Evolutionary conservation across 129 eudicot genomes (phyloP).

Genomic region (Ambrosia artemisiifolia): DNA sequence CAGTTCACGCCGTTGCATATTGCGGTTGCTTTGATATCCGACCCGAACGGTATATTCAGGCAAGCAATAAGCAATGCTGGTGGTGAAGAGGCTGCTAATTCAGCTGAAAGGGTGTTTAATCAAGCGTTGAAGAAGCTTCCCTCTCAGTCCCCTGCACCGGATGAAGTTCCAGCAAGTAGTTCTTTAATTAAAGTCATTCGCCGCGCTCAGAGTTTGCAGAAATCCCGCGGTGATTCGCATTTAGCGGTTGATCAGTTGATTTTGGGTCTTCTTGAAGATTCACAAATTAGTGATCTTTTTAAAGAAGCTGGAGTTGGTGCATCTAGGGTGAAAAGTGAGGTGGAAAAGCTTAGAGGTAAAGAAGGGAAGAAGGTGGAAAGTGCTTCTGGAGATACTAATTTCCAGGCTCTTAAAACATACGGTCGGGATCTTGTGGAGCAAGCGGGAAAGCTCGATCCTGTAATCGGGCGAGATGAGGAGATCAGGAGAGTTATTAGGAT

Average conservation of each 20-base stretch:
- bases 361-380: slow-evolving; percentile 93
- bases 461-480: slow-evolving; percentile 92
- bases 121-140: slow-evolving; percentile 79
- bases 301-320: slow-evolving; percentile 81
- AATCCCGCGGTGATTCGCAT: slow-evolving; percentile 75
- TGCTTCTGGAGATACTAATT: slow-evolving; percentile 81
- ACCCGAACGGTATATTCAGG: slow-evolving; percentile 65
- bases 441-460: slow-evolving; percentile 95
- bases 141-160: slow-evolving; percentile 87
- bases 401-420: slow-evolving; percentile 82
- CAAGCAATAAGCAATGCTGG: slow-evolving; percentile 71
- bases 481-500: slow-evolving; percentile 80
- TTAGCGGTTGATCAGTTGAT: slow-evolving; percentile 86
- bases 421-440: slow-evolving; percentile 94
- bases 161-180: slow-evolving; percentile 72
- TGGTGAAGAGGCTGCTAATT: slow-evolving; percentile 68
- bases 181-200: slow-evolving; percentile 57
- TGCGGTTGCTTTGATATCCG: slow-evolving; percentile 50
- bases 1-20: slow-evolving; percentile 83
- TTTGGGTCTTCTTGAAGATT: slow-evolving; percentile 79
- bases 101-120: slow-evolving; percentile 67
- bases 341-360: slow-evolving; percentile 79
- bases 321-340: slow-evolving; percentile 60
- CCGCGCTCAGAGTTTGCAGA: slow-evolving; percentile 65
- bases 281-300: slow-evolving; percentile 57